A percentile compares a stretch with the other conserved stretches of the same genome.
Evolutionary conservation across 2,329 filamentous ascomycete species (phyloP).

Genomic region (Ceratocystis ficicola): DNA sequence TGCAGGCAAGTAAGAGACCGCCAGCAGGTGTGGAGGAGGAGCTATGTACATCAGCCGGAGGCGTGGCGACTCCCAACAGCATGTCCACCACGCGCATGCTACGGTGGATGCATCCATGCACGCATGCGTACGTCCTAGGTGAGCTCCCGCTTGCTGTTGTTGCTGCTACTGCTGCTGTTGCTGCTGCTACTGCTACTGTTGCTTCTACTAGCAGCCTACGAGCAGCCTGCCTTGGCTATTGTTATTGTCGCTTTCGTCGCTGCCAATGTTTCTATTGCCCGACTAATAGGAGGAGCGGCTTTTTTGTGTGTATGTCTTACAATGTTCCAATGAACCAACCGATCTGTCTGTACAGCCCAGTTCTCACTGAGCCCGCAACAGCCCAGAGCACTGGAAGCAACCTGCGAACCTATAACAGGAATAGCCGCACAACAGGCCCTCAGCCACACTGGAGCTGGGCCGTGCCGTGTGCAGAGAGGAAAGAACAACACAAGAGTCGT

Average conservation of each 20-base stretch:
- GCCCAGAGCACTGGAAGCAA: not conserved
- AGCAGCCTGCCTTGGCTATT: too few species aligned
- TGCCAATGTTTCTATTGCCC: not conserved
- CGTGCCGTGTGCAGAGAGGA: conserved; percentile 2
- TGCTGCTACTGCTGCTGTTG: not conserved
- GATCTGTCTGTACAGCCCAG: not conserved
- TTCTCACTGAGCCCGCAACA: not conserved
- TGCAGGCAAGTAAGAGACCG: too few species aligned
- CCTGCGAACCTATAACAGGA: conserved; percentile 1
- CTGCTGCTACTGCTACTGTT: not conserved
- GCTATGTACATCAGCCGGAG: too few species aligned
- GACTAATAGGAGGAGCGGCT: not conserved
- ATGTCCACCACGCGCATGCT: too few species aligned
- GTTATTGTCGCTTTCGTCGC: not conserved
- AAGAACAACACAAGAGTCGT: not conserved
- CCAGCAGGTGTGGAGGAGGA: too few species aligned
- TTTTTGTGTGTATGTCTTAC: too few species aligned
- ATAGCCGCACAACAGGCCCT: conserved; percentile 3
- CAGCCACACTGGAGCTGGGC: conserved; percentile 1
- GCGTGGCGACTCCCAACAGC: too few species aligned
- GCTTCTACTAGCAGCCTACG: too few species aligned
- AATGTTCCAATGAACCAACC: too few species aligned
- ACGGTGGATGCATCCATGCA: too few species aligned
- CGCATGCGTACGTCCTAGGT: too few species aligned
- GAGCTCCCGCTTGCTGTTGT: too few species aligned